Conservation (phyloP, 148 eudicot genomes). For the Euryodendron excelsum region DNA sequence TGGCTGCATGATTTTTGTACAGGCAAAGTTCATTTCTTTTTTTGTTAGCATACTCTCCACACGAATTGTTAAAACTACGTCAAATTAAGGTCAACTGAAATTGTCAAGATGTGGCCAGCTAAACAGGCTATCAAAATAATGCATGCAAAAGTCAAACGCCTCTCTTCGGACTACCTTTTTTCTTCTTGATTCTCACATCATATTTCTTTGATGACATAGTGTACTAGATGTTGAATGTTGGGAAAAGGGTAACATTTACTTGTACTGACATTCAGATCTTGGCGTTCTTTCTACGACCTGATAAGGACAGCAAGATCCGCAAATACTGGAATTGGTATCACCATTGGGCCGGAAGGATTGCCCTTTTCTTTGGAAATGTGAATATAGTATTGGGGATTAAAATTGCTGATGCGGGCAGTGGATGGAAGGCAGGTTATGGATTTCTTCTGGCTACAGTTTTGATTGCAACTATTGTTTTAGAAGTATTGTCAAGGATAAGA, state of each 20-base stretch:
- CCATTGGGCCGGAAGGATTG: slow-evolving; percentile 63
- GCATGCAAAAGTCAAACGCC: no score
- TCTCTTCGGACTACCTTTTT: not conserved
- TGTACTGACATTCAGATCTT: slow-evolving; percentile 41
- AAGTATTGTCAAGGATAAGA: slow-evolving; percentile 54
- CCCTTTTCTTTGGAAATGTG: slow-evolving; percentile 77
- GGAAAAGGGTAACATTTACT: not conserved
- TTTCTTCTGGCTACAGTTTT: slow-evolving; percentile 53
- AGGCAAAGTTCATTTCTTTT: no score
- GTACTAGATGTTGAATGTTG: not conserved
- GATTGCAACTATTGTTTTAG: slow-evolving; percentile 50
- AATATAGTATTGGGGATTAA: slow-evolving; percentile 79
- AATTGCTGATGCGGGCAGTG: slow-evolving; percentile 55
- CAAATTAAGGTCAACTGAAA: no score
- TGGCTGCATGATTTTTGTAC: no score
- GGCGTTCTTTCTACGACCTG: slow-evolving; percentile 80
- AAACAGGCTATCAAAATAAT: no score
- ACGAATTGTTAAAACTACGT: no score
- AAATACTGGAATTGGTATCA: slow-evolving; percentile 81
- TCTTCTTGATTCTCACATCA: not conserved
- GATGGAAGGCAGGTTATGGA: slow-evolving; percentile 87
- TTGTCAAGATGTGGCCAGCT: no score
- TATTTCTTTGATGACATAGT: not conserved
- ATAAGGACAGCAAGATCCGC: slow-evolving; percentile 68
- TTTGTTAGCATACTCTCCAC: no score